Base-by-base conservation (phyloP, 371 early-diverging fungal species). In the Syncephalis plumigaleata region DNA sequence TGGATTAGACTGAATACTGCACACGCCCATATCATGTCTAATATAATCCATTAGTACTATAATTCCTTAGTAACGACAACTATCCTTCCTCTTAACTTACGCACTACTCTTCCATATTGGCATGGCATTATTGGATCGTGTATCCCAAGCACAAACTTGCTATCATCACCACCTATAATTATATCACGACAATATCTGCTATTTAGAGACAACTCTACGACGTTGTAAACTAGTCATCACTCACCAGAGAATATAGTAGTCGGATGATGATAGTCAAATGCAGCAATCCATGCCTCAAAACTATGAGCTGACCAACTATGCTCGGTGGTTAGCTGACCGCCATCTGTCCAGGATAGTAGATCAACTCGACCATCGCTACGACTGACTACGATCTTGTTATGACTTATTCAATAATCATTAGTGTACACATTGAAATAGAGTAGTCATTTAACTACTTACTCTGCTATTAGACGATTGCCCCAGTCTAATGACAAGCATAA, bases 271-370 rank as follows among this genome's bases (percentile, higher is more conserved):
- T 81, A 79, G 54, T 94, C 76, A 58, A 81, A 91, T 2, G 79
- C 80, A 0, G 77, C 71, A 50, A 84, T 87, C 95, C 95, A 94
- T 1, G 92, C 90, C 55, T 92, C 93, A 42, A 83, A 68, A n/a
- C 75, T 79, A 55, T 92, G 93, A 0, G 79, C 93, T 9, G 70
- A 63, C 88, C 84, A 82, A 17, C 70, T 60, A 1, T 60, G 44
- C 5, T 46, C 47, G 17, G 57, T 56, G 2, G 42, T 47, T 50
- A 69, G 74, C 2, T 60, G 58, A 27, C 44, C 56, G 20, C 43
- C 37, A 1, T 56, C 46, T 42, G 70, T 60, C 15, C 58, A 47
- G 2, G 57, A 50, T 17, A 83, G 43, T 9, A 74, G 51, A 1
- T 63, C 56, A 15, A 86, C 52, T 24, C 59, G 59, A 3, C 91